Conservation (phyloP, 768 basidiomycete species). For the Cyathus striatus region DNA sequence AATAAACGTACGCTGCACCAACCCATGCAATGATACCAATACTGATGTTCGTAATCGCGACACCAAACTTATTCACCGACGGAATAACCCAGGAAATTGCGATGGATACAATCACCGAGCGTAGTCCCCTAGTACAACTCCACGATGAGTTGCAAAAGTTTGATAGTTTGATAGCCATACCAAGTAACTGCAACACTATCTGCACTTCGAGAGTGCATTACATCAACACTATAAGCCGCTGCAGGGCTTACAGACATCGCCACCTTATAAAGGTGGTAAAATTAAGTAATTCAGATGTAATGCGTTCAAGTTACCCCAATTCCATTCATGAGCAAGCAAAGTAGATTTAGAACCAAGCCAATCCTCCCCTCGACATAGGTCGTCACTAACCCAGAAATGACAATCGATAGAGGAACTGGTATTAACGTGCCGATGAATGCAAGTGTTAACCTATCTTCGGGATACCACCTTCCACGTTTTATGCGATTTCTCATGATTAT, state of each 20-base stretch:
- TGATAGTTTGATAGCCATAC: too few relatives aligned
- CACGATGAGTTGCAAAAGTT: too few relatives aligned
- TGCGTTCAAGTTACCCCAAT: conserved; percentile 51
- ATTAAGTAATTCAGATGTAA: neutral
- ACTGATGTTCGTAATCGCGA: too few relatives aligned
- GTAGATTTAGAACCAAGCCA: conserved; percentile 41
- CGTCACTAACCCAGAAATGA: conserved; percentile 37
- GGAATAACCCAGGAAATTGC: too few relatives aligned
- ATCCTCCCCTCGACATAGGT: too few relatives aligned
- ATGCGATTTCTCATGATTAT: conserved; percentile 34
- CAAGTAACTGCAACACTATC: conserved; percentile 64
- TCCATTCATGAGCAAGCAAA: conserved; percentile 56
- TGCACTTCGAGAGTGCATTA: conserved; percentile 56
- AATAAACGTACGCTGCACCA: too few relatives aligned
- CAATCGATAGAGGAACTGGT: conserved; percentile 45
- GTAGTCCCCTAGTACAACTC: too few relatives aligned
- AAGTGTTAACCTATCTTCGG: conserved; percentile 54
- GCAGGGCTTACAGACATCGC: conserved; percentile 51
- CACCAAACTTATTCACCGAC: too few relatives aligned
- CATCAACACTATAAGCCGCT: conserved; percentile 54
- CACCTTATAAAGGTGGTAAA: conserved; percentile 29
- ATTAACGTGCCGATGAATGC: conserved; percentile 34
- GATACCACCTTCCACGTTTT: conserved; percentile 46
- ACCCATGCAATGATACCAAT: too few relatives aligned
- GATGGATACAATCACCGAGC: too few relatives aligned